Evolutionary conservation across 805 yeast species (phyloP), one percentile per base, ranked within the genome.

Genomic region (Hanseniaspora taiwanica): DNA sequence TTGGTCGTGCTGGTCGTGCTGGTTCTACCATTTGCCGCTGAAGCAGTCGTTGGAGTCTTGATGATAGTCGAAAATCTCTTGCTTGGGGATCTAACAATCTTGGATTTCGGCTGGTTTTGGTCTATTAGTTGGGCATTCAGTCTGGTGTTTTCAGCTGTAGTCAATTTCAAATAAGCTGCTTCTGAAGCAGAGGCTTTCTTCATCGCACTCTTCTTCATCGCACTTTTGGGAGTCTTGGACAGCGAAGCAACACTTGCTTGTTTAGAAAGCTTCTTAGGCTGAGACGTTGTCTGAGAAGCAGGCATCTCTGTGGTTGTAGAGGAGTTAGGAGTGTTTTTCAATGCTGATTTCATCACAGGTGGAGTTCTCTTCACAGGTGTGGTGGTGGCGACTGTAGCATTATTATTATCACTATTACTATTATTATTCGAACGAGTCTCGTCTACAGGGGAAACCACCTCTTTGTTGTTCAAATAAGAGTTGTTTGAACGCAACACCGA

Each of bases 141-240:
- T 43, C 86, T 66, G 0, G 91, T 81, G 55, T 81, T 81, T 52
- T 81, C 86, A 1, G 87, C 87, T 0, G 91, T 81, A 1, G 87
- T 69, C 40, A 78, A 58, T 0, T 83, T 76, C 35, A 79, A 52
- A 49, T 79, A 79, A 0, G 82, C 85, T 44, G 69, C 71, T 21
- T 71, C 71, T 0, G 83, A 82, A 1, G 80, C 65, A 4, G 63
- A 54, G 42, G 39, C 18, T 44, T 19, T 7, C 13, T 39, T 35
- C 27, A 46, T 45, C 7, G 46, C 21, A 21, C 47, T 44, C 31
- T 42, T 31, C 25, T 45, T 40, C 35, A 43, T 37, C 42, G 42
- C 33, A 21, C 44, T 31, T 52, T 32, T 33, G 6, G 34, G 12
- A 16, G 24, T 17, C 14, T 25, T 49, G 12, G 58, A 48, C 10